These are phyloP conservation scores for Ochromonas danica DNA, from an alignment of 108 stramenopile genomes.

Conservation along the genomic window DNA sequence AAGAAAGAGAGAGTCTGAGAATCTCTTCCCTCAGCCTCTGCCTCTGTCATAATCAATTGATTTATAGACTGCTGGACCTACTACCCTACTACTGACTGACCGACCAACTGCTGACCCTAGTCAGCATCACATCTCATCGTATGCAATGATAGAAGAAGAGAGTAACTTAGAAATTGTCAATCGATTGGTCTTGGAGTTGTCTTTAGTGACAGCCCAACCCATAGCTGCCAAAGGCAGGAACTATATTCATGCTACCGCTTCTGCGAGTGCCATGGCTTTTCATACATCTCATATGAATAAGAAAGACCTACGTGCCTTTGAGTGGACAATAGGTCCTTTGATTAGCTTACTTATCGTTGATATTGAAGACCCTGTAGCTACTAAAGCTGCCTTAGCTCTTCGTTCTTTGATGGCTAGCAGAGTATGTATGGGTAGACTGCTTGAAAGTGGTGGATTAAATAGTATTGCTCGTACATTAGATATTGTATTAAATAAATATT, in stretches of 20 bases:
- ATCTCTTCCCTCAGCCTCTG: no score
- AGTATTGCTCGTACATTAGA: neutral
- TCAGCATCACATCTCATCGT: neutral
- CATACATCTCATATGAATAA: neutral
- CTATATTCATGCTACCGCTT: slow-evolving; percentile 3
- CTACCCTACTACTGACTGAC: no score
- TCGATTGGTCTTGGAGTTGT: slow-evolving; percentile 6
- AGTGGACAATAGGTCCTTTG: slow-evolving; percentile 2
- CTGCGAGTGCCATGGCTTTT: slow-evolving; percentile 11
- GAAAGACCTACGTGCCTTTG: slow-evolving; percentile 11
- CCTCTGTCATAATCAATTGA: no score
- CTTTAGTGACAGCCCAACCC: slow-evolving; percentile 1
- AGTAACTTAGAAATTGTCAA: slow-evolving; percentile 4
- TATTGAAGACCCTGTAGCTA: slow-evolving; percentile 29
- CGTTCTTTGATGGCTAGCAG: neutral
- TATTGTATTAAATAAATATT: neutral
- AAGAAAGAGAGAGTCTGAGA: no score
- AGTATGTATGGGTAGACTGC: slow-evolving; percentile 8
- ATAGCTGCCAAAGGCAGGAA: neutral
- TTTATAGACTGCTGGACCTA: no score
- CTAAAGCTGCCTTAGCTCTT: slow-evolving; percentile 1
- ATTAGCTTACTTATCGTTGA: neutral
- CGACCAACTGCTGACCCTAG: no score
- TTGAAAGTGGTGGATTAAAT: slow-evolving; percentile 1
- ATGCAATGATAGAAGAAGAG: neutral